Conservation (phyloP, 768 basidiomycete species). For the Dacryopinax primogenitus region DNA sequence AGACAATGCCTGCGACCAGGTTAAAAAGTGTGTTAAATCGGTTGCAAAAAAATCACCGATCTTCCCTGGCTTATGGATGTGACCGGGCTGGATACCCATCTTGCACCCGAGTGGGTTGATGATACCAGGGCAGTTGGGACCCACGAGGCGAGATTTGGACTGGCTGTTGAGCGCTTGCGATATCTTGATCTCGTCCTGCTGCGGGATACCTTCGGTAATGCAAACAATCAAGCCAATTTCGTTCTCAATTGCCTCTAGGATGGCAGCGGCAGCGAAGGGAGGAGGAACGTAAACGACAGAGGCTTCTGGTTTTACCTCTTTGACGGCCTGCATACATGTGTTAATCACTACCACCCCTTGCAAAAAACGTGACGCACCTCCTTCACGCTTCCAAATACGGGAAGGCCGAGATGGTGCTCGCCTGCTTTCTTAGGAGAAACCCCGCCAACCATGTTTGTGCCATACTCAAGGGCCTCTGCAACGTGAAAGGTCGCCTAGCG, state of each 20-base stretch:
- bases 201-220: slow-evolving; percentile 97
- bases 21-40: not conserved
- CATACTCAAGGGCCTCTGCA: slow-evolving; percentile 83
- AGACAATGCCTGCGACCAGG: slow-evolving; percentile 60
- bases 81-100: slow-evolving; percentile 97
- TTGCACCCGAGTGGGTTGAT: slow-evolving; percentile 97
- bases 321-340: slow-evolving; percentile 52
- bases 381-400: slow-evolving; percentile 81
- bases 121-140: slow-evolving; percentile 97
- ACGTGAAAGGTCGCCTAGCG: slow-evolving; percentile 86
- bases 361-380: slow-evolving; percentile 45
- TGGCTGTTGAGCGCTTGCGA: slow-evolving; percentile 89
- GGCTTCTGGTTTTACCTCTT: slow-evolving; percentile 77
- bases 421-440: slow-evolving; percentile 96
- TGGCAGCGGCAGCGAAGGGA: slow-evolving; percentile 89
- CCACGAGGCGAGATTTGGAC: slow-evolving; percentile 87
- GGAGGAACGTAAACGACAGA: slow-evolving; percentile 96
- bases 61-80: slow-evolving; percentile 92
- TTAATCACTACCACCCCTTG: too few species aligned
- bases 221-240: slow-evolving; percentile 97
- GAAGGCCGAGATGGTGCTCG: slow-evolving; percentile 84
- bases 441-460: slow-evolving; percentile 95
- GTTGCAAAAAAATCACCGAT: slow-evolving; percentile 50
- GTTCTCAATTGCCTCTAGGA: slow-evolving; percentile 96
- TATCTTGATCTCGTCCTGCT: slow-evolving; percentile 94